Base-by-base conservation (phyloP, 2,329 filamentous ascomycete species). In the Colletotrichum echinochloae region DNA sequence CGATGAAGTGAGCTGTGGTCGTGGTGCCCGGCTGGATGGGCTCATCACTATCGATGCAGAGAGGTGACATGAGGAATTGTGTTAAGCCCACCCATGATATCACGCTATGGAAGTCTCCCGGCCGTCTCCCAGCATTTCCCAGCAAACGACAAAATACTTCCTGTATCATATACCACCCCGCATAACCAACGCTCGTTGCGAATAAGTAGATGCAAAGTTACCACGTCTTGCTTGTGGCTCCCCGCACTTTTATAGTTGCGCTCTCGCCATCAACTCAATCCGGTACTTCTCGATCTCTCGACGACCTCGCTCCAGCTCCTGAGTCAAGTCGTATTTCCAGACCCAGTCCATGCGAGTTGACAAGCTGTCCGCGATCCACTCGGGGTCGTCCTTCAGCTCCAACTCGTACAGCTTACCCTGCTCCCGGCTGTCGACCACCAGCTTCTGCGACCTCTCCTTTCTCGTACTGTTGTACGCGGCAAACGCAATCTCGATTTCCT, bases 401-500 rank as follows among this genome's bases (percentile, higher is more conserved):
- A 70, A 14, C 11, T 70, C 67, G 37, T 70, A 70, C 44, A 70
- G 37, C 35, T 35, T 52, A 0, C 67, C 67, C 26, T 67, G 65
- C 46, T 67, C 64, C 23, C 64, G 67, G 4, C 67, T 70, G 5
- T 70, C 67, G 12, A 52, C 39, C 8, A 70, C 67, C 3, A 70
- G 16, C 9, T 48, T 23, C 56, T 70, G 67, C 9, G 67, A 63
- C 20, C 67, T 52, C 44, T 70, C 67, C 14, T 7, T 51, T 1
- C 67, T 37, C 16, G 46, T 67, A 44, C 59, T 57, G 39, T 74
- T 68, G 44, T 71, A 76, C 1, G 65, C 67, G 16, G 56, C 41
- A 14, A 76, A 73, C 1, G 74, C 74, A 5, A 28, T 5, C 12
- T 72, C 61, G 1, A 76, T 49, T 5, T 74, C 65, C 2, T 57